phyloP scores from a whole-genome alignment of 176 grass and related monocot genomes.

The Avena sativa region DNA sequence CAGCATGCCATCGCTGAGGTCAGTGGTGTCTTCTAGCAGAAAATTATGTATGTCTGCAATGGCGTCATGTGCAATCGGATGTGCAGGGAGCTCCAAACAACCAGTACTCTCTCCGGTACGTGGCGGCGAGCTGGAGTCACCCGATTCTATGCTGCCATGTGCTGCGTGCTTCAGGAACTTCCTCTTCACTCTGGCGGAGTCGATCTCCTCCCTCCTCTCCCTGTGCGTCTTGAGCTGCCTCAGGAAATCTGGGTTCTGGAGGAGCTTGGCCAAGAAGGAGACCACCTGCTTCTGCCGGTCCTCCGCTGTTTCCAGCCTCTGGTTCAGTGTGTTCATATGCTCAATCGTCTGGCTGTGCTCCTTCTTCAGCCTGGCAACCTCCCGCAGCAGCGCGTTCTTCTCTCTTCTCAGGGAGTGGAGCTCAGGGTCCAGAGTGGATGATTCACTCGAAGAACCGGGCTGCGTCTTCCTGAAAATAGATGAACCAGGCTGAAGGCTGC shows the following conservation, averaged over 20 bases:
- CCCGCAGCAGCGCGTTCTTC: conserved; percentile 58
- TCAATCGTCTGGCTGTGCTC: conserved; percentile 71
- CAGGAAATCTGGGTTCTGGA: conserved; percentile 69
- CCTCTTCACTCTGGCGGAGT: conserved; percentile 54
- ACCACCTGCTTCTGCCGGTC: conserved; percentile 88
- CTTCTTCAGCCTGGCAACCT: conserved; percentile 67
- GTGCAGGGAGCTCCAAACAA: conserved; percentile 26
- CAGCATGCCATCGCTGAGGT: conserved; percentile 36
- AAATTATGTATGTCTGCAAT: conserved; percentile 46
- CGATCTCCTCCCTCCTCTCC: conserved; percentile 48
- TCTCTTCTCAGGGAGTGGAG: conserved; percentile 67
- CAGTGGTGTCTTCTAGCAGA: conserved; percentile 46
- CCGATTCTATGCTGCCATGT: conserved; percentile 38
- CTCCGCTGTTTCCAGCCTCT: conserved; percentile 71
- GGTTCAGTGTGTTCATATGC: conserved; percentile 74
- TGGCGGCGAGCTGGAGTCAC: conserved; percentile 50
- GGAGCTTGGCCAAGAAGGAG: conserved; percentile 83
- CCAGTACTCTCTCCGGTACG: conserved; percentile 10
- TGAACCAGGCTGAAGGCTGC: conserved; percentile 43
- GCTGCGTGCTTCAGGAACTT: conserved; percentile 74
- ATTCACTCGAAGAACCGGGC: conserved; percentile 48
- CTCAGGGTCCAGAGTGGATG: conserved; percentile 63
- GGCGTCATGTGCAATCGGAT: not conserved
- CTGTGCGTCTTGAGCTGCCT: conserved; percentile 59
- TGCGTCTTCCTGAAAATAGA: conserved; percentile 36